Evolutionary conservation across 75 land plant genomes (phyloP).

Genomic region (Larix kaempferi): DNA sequence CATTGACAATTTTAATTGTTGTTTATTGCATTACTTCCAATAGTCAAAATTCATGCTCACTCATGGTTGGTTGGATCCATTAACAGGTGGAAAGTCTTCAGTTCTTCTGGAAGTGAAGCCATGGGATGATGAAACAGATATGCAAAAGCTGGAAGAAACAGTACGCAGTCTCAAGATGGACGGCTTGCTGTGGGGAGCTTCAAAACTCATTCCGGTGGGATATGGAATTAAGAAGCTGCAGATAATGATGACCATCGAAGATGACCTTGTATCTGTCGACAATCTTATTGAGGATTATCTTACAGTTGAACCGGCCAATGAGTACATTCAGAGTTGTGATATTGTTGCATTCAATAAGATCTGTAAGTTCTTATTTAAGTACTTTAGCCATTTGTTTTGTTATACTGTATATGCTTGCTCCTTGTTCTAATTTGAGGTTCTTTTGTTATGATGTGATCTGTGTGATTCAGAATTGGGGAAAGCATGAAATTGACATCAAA

Average conservation of each 20-base stretch:
- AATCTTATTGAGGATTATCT: constrained; percentile 73
- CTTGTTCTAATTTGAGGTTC: no score
- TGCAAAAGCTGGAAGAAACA: constrained; percentile 87
- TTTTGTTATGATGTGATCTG: no score
- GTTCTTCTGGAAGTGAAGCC: constrained; percentile 94
- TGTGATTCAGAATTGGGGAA: no score
- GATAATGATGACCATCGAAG: constrained; percentile 94
- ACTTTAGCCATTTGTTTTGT: no score
- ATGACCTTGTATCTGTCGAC: constrained; percentile 93
- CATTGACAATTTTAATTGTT: background rate
- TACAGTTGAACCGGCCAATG: constrained; percentile 75
- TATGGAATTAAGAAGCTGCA: constrained; percentile 92
- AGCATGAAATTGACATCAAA: no score
- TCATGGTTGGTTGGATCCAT: background rate
- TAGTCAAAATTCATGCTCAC: background rate
- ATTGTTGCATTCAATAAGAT: constrained; percentile 99
- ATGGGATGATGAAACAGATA: constrained; percentile 99
- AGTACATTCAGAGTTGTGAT: constrained; percentile 96
- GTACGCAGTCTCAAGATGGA: constrained; percentile 74
- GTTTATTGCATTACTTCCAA: background rate
- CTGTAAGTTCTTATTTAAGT: constrained; percentile 24
- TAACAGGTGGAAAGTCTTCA: constrained; percentile 88
- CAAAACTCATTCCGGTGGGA: constrained; percentile 87
- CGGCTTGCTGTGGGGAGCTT: constrained; percentile 95
- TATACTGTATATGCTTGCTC: no score